A percentile compares a stretch with the other conserved stretches of the same genome.
These are phyloP conservation scores for Lentinula guzmanii DNA, from an alignment of 768 basidiomycete genomes.

Conservation along the genomic window DNA sequence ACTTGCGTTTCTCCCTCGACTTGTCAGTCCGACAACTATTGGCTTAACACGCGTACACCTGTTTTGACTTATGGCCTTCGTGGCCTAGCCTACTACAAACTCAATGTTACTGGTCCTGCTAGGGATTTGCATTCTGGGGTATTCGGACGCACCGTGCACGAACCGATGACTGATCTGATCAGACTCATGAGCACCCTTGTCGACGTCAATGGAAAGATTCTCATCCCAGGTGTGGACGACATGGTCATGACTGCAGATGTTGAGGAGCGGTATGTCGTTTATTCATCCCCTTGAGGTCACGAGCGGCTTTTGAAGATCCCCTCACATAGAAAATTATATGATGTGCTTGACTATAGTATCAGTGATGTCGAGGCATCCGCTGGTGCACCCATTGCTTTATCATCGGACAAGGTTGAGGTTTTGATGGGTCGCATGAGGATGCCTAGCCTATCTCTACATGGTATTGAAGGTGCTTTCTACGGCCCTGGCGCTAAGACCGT, in stretches of 20 bases:
- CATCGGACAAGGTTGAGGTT: conserved; percentile 67
- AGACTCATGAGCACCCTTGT: conserved; percentile 82
- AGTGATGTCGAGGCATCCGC: conserved; percentile 71
- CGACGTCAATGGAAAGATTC: conserved; percentile 68
- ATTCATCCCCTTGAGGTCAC: conserved; percentile 2
- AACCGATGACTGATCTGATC: conserved; percentile 94
- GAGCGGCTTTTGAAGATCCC: background rate
- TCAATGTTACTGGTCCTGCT: conserved; percentile 76
- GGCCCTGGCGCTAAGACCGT: conserved; percentile 84
- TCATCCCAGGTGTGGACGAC: conserved; percentile 85
- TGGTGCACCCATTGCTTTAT: conserved; percentile 71
- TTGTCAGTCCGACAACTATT: conserved; percentile 84
- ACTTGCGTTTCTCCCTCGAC: too few relatives aligned
- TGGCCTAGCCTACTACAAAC: conserved; percentile 81
- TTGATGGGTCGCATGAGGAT: conserved; percentile 94
- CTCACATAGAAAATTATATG: conserved; percentile 55
- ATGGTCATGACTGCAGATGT: conserved; percentile 71
- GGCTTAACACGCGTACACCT: conserved; percentile 80
- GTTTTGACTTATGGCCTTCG: conserved; percentile 85
- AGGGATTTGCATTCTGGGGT: conserved; percentile 89
- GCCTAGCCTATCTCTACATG: conserved; percentile 87
- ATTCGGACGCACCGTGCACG: conserved; percentile 77
- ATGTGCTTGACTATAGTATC: conserved; percentile 64
- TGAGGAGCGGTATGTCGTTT: conserved; percentile 53
- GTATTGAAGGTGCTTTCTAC: conserved; percentile 93